Conservation (phyloP, 140 eudicot genomes). For the Flaveria floridana region DNA sequence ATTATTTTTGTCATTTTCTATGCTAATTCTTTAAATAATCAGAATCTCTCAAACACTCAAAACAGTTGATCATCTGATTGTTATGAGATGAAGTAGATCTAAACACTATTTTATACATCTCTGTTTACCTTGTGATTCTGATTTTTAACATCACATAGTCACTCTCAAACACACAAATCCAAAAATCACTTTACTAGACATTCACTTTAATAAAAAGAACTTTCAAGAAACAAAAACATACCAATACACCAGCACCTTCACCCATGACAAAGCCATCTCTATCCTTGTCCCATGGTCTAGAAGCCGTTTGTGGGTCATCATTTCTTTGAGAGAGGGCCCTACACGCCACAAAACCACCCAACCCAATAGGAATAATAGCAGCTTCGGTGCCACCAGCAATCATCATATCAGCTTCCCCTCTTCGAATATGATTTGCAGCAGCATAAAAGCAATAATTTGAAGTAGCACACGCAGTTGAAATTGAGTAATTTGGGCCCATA, state of each 20-base stretch:
- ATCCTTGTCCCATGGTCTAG: conserved; percentile 90
- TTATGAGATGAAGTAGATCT: too few species aligned
- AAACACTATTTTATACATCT: too few species aligned
- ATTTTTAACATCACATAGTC: not conserved
- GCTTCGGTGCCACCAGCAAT: conserved; percentile 56
- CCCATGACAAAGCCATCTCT: conserved; percentile 94
- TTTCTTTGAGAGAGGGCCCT: conserved; percentile 54
- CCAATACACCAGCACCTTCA: conserved; percentile 95
- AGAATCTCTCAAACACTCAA: too few species aligned
- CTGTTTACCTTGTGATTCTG: not conserved
- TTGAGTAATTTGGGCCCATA: conserved; percentile 73
- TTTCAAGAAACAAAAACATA: conserved; percentile 33
- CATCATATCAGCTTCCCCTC: conserved; percentile 55
- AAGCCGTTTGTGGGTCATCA: conserved; percentile 65
- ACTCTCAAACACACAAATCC: not conserved
- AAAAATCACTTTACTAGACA: not conserved
- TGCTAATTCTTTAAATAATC: too few species aligned
- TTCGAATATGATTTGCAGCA: conserved; percentile 53
- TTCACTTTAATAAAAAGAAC: not conserved
- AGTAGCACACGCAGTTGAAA: conserved; percentile 53
- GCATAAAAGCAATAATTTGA: conserved; percentile 50
- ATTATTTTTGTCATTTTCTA: too few species aligned
- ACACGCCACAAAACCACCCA: conserved; percentile 54
- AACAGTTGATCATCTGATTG: too few species aligned
- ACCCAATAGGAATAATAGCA: conserved; percentile 43